Conservation (phyloP, 352 stramenopile species). For the Pythium rishiriense region DNA sequence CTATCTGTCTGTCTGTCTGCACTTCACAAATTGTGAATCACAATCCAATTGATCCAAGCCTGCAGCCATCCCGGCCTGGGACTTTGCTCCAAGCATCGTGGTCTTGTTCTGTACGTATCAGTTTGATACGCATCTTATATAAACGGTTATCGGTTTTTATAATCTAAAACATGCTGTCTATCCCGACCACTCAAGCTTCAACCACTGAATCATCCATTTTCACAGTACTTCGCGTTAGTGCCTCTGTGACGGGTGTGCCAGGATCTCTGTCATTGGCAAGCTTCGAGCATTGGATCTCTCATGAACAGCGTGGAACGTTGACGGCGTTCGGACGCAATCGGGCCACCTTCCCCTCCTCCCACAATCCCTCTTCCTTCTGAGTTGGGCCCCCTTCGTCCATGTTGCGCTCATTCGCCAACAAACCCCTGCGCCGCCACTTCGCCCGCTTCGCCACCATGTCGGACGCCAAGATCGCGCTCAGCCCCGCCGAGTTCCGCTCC, state of each 20-base stretch:
- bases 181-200: too few species aligned
- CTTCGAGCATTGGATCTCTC: neutral
- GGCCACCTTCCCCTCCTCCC: neutral
- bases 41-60: too few species aligned
- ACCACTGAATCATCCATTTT: neutral
- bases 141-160: neutral
- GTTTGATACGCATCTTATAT: too few species aligned
- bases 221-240: conserved; percentile 11
- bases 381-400: neutral
- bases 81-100: too few species aligned
- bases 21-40: too few species aligned
- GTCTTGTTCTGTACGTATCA: too few species aligned
- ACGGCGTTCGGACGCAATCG: neutral
- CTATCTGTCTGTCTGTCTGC: too few species aligned
- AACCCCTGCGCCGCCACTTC: neutral
- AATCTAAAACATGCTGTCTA: neutral
- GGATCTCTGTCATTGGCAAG: conserved; percentile 11
- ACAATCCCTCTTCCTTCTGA: neutral
- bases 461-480: conserved; percentile 39
- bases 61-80: too few species aligned
- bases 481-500: conserved; percentile 54
- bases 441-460: conserved; percentile 6
- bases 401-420: conserved; percentile 16
- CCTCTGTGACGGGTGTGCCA: neutral
- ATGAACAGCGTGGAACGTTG: conserved; percentile 18